Base-by-base conservation (phyloP, 2,329 filamentous ascomycete species). In the Oidium heveae region DNA sequence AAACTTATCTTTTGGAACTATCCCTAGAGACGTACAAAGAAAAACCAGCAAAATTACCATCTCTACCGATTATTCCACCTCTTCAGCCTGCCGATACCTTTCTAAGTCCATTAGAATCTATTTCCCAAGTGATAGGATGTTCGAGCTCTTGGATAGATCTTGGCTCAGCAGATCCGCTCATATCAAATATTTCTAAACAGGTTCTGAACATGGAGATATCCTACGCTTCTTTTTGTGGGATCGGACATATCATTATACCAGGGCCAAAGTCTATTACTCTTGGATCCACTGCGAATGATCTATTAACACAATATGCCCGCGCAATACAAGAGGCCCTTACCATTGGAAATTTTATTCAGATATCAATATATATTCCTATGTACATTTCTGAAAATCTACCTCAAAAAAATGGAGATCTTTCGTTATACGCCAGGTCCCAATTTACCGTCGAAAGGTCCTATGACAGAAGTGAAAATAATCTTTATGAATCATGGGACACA, bases 61-160 rank as follows among this genome's bases (percentile, higher is more conserved):
- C 74, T 46, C 74, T 74, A 58, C 79, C 76, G 16, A 75, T 77
- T 53, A 71, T 79, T 33, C 74, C 74, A 12, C 80, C 87, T 44
- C 70, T 98, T 59, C 84, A 81, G 0, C 82, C 86, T 12, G 76
- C 84, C 57, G 88, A 95, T 64, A 88, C 86, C 0, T 77, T 75
- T 20, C 70, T 91, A 55, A 78, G 78, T 52, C 84, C 84, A 5
- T 75, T 75, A 56, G 73, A 77, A 15, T 74, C 75, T 58, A 77
- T 87, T 57, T 79, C 79, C 58, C 84, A 87, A 54, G 72, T 91
- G 56, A 75, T 93, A 52, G 85, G 80, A 15, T 81, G 83, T 56
- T 79, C 79, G n/a, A 94, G 87, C 66, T 77, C 86, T 6, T 96
- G 89, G 89, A 89, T 94, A 60, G 88, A 96, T 64, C 70, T 96